Evolutionary conservation across 306 rosid species (phyloP).

Genomic region (Biancaea sappan): DNA sequence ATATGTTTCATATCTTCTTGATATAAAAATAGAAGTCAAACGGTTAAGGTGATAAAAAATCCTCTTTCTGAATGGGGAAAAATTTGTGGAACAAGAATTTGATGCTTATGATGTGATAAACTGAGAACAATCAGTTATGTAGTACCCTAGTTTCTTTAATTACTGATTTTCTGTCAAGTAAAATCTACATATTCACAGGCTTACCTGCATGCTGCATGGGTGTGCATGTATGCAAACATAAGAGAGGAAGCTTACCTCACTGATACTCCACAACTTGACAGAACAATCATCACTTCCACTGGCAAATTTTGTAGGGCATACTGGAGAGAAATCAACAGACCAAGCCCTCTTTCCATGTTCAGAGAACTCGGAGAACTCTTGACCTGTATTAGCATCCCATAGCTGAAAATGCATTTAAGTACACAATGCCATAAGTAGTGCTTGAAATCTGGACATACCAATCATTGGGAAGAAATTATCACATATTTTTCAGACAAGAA

Average conservation of each 20-base stretch:
- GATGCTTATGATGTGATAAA: slow-evolving; percentile 11
- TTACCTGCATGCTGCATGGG: neutral
- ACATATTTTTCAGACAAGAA: neutral
- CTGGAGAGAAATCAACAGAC: slow-evolving; percentile 90
- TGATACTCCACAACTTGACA: slow-evolving; percentile 89
- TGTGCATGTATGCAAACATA: neutral
- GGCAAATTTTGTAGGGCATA: slow-evolving; percentile 89
- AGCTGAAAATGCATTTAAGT: slow-evolving; percentile 60
- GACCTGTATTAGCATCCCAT: slow-evolving; percentile 96
- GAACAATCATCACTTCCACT: slow-evolving; percentile 93
- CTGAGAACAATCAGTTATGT: slow-evolving; percentile 11
- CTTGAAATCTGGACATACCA: neutral
- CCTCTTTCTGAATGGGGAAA: neutral
- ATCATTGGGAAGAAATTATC: neutral
- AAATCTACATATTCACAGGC: slow-evolving; percentile 30
- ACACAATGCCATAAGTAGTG: slow-evolving; percentile 34
- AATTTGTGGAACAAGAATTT: slow-evolving; percentile 1
- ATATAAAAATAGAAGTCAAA: slow-evolving; percentile 4
- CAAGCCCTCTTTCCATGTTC: slow-evolving; percentile 90
- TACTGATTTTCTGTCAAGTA: slow-evolving; percentile 2
- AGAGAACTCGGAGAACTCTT: slow-evolving; percentile 66
- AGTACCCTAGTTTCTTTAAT: neutral
- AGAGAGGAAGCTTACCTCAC: slow-evolving; percentile 64
- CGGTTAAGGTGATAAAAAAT: neutral
- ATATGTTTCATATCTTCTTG: slow-evolving; percentile 21